Evolutionary conservation across 2,329 filamentous ascomycete genomes (phyloP), one percentile per base, ranked within the genome.

Genomic region (Fusarium sublunatum): DNA sequence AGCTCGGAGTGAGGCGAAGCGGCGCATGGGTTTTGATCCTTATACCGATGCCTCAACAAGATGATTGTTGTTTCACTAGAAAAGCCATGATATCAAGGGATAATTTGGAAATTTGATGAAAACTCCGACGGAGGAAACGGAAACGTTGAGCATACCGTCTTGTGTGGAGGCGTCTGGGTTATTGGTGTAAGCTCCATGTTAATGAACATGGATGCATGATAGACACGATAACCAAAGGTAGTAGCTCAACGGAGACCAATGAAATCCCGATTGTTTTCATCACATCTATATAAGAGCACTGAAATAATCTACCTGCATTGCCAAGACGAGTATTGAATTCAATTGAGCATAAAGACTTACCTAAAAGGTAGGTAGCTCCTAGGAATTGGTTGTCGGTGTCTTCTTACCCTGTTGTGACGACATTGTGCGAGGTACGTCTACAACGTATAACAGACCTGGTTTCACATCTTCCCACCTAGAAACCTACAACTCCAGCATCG

Each of bases 21-120:
- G 74, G 58, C 78, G 77, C 39, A 80, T 86, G 65, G 84, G 84
- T 1, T 86, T 86, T 71, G 83, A 86, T 67, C 83, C 83, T 12
- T 86, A 86, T 60, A 80, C 79, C 25, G 83, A 86, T 71, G 73
- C 70, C 43, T 72, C 75, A 46, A 68, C 70, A 35, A 71, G 65
- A 39, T 72, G 66, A 63, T 22, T 6, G 11, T 12, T 48, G n/a
- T 5, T 19, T 40, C 1, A 24, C 34, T 7, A 5, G 6, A 9
- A 22, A 35, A 12, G 13, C 11, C 12, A 7, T 25, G n/a, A 25
- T 11, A n/a, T 12, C 10, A 34, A 3, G 11, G 5, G 5, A 15
- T 15, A 4, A 9, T 10, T 41, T 35, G 39, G 45, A n/a, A 13
- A 12, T 25, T 46, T 40, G 36, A 47, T 41, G 24, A 58, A 57